Conservation (phyloP, 2,329 filamentous ascomycete species). For the Cytospora paraplurivora region DNA sequence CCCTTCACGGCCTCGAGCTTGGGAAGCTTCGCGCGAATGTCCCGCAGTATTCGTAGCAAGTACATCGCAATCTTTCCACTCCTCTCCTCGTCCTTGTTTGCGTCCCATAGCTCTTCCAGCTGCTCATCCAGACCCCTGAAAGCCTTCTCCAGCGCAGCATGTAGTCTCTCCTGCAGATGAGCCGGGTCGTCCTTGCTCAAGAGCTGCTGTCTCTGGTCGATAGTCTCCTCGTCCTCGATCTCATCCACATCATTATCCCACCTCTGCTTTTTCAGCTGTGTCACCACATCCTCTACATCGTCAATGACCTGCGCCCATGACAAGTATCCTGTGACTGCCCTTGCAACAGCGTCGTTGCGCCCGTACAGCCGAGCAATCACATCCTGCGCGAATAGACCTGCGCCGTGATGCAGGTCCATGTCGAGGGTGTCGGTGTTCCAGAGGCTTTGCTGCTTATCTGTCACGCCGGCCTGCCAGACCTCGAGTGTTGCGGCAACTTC, state of each 20-base stretch:
- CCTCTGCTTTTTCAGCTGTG: constrained; percentile 65
- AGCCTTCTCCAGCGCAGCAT: constrained; percentile 38
- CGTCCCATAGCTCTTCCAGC: constrained; percentile 53
- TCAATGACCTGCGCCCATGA: constrained; percentile 76
- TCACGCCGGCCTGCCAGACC: constrained; percentile 58
- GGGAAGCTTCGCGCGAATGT: constrained; percentile 69
- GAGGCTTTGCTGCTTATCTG: constrained; percentile 55
- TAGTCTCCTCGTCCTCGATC: constrained; percentile 72
- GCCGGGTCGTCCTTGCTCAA: constrained; percentile 65
- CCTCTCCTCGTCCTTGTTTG: constrained; percentile 48
- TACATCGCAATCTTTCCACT: constrained; percentile 62
- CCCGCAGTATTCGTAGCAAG: constrained; percentile 71
- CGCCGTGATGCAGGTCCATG: constrained; percentile 66
- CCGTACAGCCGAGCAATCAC: constrained; percentile 73
- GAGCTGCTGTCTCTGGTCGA: constrained; percentile 65
- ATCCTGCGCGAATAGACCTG: constrained; percentile 66
- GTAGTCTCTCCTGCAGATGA: constrained; percentile 39
- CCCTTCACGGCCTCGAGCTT: constrained; percentile 49
- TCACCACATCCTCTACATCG: constrained; percentile 63
- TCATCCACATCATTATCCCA: constrained; percentile 78
- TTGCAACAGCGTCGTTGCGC: constrained; percentile 65
- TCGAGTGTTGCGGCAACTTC: constrained; percentile 64
- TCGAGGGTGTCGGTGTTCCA: constrained; percentile 70
- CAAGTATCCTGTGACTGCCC: constrained; percentile 64
- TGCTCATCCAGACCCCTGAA: constrained; percentile 56